phyloP scores from a whole-genome alignment of 148 eudicot genomes.

The Vaccinium myrtillus region DNA sequence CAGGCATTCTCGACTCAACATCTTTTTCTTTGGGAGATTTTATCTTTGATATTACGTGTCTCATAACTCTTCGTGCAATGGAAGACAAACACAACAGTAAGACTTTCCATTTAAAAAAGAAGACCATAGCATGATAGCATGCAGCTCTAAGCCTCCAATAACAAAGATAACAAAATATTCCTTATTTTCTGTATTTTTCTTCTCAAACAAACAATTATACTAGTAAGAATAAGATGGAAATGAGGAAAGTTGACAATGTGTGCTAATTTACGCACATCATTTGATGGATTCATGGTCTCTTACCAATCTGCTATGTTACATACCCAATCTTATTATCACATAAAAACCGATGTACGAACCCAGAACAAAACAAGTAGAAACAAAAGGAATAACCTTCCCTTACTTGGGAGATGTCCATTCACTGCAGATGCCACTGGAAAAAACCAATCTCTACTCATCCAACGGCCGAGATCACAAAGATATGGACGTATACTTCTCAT shows the following conservation, averaged over 20 bases:
- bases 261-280: not conserved
- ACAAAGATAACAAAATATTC: not conserved
- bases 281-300: constrained; percentile 4
- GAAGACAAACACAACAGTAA: not conserved
- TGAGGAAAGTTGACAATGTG: constrained; percentile 9
- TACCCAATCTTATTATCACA: constrained; percentile 13
- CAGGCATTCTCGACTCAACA: not conserved
- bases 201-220: constrained; percentile 11
- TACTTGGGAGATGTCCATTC: constrained; percentile 14
- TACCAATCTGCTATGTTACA: constrained; percentile 1
- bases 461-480: not conserved
- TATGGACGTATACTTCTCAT: constrained; percentile 32
- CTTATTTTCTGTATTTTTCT: not conserved
- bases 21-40: not conserved
- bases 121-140: not conserved
- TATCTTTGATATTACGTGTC: not conserved
- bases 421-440: not conserved
- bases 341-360: not conserved
- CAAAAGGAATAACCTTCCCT: constrained; percentile 5
- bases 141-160: not conserved
- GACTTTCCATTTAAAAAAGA: not conserved
- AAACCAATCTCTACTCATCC: not conserved
- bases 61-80: not conserved
- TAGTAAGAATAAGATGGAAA: not conserved
- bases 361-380: not conserved